phyloP scores from a whole-genome alignment of 1,284 basidiomycete genomes.

The Ceratobasidium sp. region DNA sequence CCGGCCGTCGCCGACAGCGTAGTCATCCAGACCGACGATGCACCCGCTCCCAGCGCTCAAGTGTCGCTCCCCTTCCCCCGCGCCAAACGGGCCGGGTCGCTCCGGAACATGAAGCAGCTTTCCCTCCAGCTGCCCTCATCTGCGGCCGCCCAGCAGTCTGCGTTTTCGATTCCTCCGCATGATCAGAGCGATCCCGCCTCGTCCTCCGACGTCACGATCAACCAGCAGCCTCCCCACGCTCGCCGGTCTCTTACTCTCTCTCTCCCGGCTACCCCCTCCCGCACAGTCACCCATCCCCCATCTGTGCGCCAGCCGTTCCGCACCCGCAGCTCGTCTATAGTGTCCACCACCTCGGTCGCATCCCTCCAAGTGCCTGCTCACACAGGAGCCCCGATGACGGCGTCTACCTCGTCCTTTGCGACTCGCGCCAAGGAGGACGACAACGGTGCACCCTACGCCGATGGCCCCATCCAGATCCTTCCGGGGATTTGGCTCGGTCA shows the following conservation, averaged over 20 bases:
- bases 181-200: slow-evolving; percentile 57
- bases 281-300: slow-evolving; percentile 58
- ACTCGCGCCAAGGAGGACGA: slow-evolving; percentile 74
- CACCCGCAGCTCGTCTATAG: slow-evolving; percentile 49
- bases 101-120: slow-evolving; percentile 78
- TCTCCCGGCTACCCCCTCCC: slow-evolving; percentile 55
- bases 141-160: slow-evolving; percentile 27
- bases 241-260: slow-evolving; percentile 21
- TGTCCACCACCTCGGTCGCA: slow-evolving; percentile 31
- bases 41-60: slow-evolving; percentile 43
- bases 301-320: slow-evolving; percentile 41
- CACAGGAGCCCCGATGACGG: slow-evolving; percentile 52
- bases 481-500: slow-evolving; percentile 93
- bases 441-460: slow-evolving; percentile 74
- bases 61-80: slow-evolving; percentile 33
- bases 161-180: slow-evolving; percentile 18
- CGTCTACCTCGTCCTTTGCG: slow-evolving; percentile 58
- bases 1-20: slow-evolving; percentile 44
- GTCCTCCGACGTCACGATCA: slow-evolving; percentile 51
- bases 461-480: slow-evolving; percentile 89
- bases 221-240: slow-evolving; percentile 31
- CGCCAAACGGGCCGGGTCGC: slow-evolving; percentile 53
- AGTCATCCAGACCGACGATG: slow-evolving; percentile 39
- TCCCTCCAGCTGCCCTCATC: slow-evolving; percentile 67
- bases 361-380: slow-evolving; percentile 25